Conservation (phyloP, 1,284 basidiomycete species). For the Xerocomus amazonicus region DNA sequence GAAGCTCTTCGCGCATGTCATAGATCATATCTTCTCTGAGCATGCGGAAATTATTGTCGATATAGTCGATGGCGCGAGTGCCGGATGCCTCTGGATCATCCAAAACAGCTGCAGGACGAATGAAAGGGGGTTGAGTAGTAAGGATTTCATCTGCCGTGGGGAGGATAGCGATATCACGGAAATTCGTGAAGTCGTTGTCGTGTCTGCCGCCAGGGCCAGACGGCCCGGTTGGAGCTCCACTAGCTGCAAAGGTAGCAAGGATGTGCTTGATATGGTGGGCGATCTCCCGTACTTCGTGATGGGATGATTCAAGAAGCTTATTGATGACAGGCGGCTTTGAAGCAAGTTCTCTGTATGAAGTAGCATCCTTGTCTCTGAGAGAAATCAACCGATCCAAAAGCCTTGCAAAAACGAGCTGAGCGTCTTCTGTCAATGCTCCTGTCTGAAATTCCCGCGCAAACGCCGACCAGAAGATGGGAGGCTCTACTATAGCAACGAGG, state of each 20-base stretch:
- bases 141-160: slow-evolving; percentile 59
- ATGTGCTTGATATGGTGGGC: slow-evolving; percentile 46
- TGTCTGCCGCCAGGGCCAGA: slow-evolving; percentile 55
- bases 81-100: slow-evolving; percentile 41
- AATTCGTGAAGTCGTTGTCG: slow-evolving; percentile 58
- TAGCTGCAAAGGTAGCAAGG: slow-evolving; percentile 27
- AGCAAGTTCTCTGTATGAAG: slow-evolving; percentile 40
- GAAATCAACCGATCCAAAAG: slow-evolving; percentile 48
- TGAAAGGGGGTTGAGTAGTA: slow-evolving; percentile 44
- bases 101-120: slow-evolving; percentile 42
- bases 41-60: slow-evolving; percentile 65
- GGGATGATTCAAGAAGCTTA: slow-evolving; percentile 37
- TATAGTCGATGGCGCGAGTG: slow-evolving; percentile 42
- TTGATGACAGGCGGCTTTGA: slow-evolving; percentile 34
- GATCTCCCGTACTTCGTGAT: slow-evolving; percentile 34
- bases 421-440: slow-evolving; percentile 35
- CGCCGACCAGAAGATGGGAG: slow-evolving; percentile 52
- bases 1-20: slow-evolving; percentile 60
- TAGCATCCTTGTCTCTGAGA: slow-evolving; percentile 35
- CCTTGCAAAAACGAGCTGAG: slow-evolving; percentile 47
- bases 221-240: slow-evolving; percentile 15
- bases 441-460: slow-evolving; percentile 40
- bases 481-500: slow-evolving; percentile 45
- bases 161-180: slow-evolving; percentile 53
- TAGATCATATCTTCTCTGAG: slow-evolving; percentile 64